Percentiles rank a stretch among this genome's conserved stretches.
Evolutionary conservation across 2,329 filamentous ascomycete species (phyloP).

Genomic region (Cercospora citrullina): DNA sequence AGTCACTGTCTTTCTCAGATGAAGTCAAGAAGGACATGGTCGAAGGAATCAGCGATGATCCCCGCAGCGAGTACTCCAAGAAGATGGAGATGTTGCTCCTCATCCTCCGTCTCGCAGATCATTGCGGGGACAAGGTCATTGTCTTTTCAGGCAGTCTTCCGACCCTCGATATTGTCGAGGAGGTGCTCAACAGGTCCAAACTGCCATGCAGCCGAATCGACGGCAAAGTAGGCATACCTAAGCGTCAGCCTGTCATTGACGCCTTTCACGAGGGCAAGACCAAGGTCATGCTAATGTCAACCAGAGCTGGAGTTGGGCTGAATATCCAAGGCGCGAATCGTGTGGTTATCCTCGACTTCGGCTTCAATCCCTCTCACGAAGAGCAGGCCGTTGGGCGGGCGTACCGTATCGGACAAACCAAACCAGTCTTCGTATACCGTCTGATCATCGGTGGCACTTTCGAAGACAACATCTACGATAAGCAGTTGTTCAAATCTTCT

Average conservation of each 20-base stretch:
- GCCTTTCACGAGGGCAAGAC: conserved; percentile 63
- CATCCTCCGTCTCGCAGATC: conserved; percentile 67
- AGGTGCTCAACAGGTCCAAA: conserved; percentile 11
- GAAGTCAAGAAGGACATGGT: conserved; percentile 41
- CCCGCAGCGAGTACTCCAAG: conserved; percentile 59
- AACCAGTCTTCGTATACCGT: conserved; percentile 81
- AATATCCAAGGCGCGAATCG: conserved; percentile 84
- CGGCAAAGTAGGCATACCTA: conserved; percentile 58
- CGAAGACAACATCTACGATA: conserved; percentile 72
- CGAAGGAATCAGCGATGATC: conserved; percentile 39
- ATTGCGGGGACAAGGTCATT: conserved; percentile 69
- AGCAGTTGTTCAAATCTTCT: conserved; percentile 78
- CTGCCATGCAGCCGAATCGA: conserved; percentile 58
- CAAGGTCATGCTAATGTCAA: conserved; percentile 76
- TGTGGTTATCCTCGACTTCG: conserved; percentile 81
- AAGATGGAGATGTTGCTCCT: conserved; percentile 67
- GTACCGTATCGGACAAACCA: conserved; percentile 80
- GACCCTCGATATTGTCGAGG: conserved; percentile 68
- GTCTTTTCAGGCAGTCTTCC: conserved; percentile 74
- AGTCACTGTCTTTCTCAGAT: conserved; percentile 40
- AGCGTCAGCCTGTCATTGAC: conserved; percentile 65
- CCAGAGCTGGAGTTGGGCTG: conserved; percentile 75
- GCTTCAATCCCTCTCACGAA: conserved; percentile 77
- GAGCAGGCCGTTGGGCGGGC: conserved; percentile 84
- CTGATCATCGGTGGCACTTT: conserved; percentile 77